Evolutionary conservation across 1,284 basidiomycete species (phyloP), one percentile per base, ranked within the genome.

Genomic region (Rhodotorula sp.): DNA sequence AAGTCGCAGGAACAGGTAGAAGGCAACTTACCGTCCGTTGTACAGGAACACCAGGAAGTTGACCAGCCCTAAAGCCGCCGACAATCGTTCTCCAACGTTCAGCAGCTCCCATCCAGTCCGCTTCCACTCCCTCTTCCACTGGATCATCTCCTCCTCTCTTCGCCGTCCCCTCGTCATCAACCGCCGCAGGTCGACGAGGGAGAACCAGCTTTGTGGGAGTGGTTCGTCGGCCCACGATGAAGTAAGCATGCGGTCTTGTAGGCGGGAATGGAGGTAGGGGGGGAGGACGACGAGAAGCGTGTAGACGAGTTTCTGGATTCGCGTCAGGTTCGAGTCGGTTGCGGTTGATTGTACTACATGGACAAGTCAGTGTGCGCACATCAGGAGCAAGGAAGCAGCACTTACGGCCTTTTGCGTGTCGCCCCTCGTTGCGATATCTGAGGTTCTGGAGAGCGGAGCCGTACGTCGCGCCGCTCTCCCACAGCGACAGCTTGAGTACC

Each of bases 371-470:
- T 11, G 2, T 18, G 40, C 8, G 7, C 30, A 54, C 3, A 51
- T 16, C 26, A 50, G 52, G 53, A 57, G 28, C 20, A 68, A 44
- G 24, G 47, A 28, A 48, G 52, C 31, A 22, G 40, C 56, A 64
- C 71, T 46, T 40, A 74, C 72, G n/a, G 47, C 73, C 68, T n/a
- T 64, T 62, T 1, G 61, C 51, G 22, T 79, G 78, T 9, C 75
- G 76, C 74, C 75, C 77, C 64, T 81, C 80, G 71, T 81, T 78
- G 9, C 80, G 75, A 67, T 83, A 81, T 34, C 81, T 80, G 46
- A 99, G 83, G 70, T 93, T 94, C 80, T 98, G 94, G 9, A 99
- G 84, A 78, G 87, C 89, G 18, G 93, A 89, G 48, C 95, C 95
- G 76, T 98, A 98, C 59, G 89, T 93, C 24, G 91, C 87, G 10